These are phyloP conservation scores for Ceratobasidium sp. DNA, from an alignment of 1,284 basidiomycete species.

Conservation along the genomic window DNA sequence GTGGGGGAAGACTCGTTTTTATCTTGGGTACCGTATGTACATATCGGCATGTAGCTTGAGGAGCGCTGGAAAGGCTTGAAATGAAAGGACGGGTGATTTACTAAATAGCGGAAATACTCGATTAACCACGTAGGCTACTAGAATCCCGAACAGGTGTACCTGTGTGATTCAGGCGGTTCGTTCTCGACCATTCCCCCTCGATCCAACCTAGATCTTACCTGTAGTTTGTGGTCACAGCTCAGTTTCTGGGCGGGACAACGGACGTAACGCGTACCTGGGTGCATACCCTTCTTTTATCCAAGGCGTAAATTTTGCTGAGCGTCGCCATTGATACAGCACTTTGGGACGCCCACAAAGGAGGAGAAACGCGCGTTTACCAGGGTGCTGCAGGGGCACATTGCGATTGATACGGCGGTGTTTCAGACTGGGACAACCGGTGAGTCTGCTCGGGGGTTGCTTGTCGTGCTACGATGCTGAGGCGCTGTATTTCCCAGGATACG, in stretches of 20 bases:
- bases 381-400: conserved; percentile 95
- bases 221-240: conserved; percentile 58
- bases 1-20: too few species aligned
- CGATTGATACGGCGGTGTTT: conserved; percentile 85
- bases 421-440: conserved; percentile 84
- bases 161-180: conserved; percentile 91
- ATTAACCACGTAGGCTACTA: too few species aligned
- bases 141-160: conserved; percentile 90
- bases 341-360: conserved; percentile 81
- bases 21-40: too few species aligned
- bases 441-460: conserved; percentile 10
- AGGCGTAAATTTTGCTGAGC: not conserved
- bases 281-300: conserved; percentile 47
- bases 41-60: too few species aligned
- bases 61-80: too few species aligned
- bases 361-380: conserved; percentile 91
- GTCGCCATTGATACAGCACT: conserved; percentile 65
- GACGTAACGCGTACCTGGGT: conserved; percentile 92
- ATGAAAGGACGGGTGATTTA: too few species aligned
- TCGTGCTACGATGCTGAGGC: not conserved
- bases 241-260: conserved; percentile 93
- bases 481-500: conserved; percentile 56
- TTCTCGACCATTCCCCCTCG: conserved; percentile 6
- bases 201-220: not conserved
- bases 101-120: too few species aligned